Base-by-base conservation (phyloP, 441 rosid species). In the Sinapis alba region DNA sequence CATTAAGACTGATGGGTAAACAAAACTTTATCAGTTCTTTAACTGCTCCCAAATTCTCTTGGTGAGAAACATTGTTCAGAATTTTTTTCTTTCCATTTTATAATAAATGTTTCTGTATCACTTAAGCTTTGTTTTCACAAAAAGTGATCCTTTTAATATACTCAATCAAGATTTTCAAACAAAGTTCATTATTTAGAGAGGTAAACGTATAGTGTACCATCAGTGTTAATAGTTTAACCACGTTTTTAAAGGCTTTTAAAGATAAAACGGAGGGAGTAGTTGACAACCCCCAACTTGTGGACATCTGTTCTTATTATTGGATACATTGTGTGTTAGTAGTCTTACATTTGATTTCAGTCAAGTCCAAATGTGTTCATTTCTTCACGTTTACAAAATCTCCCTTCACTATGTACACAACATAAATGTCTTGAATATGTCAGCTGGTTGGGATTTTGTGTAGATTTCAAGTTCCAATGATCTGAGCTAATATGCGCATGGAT, bases 391-490 rank as follows among this genome's bases (percentile, higher is more conserved):
- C 24, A 53, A 53, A 9, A 53, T 53, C 10, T 47, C 54, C 10
- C 54, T 16, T 47, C 21, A 50, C 21, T 7, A 8, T 50, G 24
- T 19, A 53, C 58, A 19, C 58, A 19, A 19, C 21, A 50, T 16
- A 18, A 53, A 53, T 53, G 58, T 20, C 58, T 53, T 53, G 58
- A 53, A 8, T 20, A 3, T 8, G 26, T 53, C 58, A 53, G 26
- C 24, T 9, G 58, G 26, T 53, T 53, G 58, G 58, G 58, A 10
- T 53, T 9, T 53, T 19, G 58, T 53, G 58, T 51, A 51, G 24
- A 51, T 51, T 51, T 19, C 24, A 47, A 47, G 57, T 51, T 85
- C 85, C 90, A 71, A 81, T 78, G 54, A 27, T 74, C 57, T 83
- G 75, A 71, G 71, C 72, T 70, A 62, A 38, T n/a, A n/a, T 24